Evolutionary conservation across 306 rosid species (phyloP), one percentile per base, ranked within the genome.

Genomic region (Corylus heterophylla): DNA sequence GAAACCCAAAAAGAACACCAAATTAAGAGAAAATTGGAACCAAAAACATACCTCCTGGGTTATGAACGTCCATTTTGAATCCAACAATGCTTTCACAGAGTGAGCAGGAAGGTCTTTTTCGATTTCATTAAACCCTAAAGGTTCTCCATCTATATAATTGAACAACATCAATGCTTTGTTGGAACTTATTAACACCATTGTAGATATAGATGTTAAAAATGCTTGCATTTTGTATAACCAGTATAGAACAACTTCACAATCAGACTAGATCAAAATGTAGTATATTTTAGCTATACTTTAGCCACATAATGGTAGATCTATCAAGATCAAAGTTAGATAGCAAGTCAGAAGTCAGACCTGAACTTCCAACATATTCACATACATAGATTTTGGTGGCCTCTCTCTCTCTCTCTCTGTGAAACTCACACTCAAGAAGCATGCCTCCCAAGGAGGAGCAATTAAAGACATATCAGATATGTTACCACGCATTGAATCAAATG

Each of bases 51-150:
- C 97, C 89, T 94, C 97, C 7, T 82, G 93, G 62, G 97, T 92
- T 56, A 92, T 85, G 79, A 92, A 94, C 64, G 96, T 91, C 98
- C 97, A 94, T 83, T 92, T 92, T 18, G 97, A 88, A 86, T 87
- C 94, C 80, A 85, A 81, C 13, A 73, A 83, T 54, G 85, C 73
- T 79, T 89, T 89, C 44, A 83, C 64, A 72, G 97, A 85, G 80
- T 85, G 79, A 27, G 80, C 85, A 61, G 98, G 97, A 14, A 94
- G 89, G 82, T 81, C 85, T 56, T 84, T 87, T 83, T 89, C 86
- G 54, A 91, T 87, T 84, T 92, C 97, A 45, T 85, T 85, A 54
- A 87, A 47, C 7, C 68, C 70, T 87, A 92, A 59, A 39, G 86
- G 89, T 67, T 87, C 92, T 42, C 97, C 97, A 77, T 89, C 98